Conservation (phyloP, 2,329 filamentous ascomycete genomes). For the Trichoderma sp. region DNA sequence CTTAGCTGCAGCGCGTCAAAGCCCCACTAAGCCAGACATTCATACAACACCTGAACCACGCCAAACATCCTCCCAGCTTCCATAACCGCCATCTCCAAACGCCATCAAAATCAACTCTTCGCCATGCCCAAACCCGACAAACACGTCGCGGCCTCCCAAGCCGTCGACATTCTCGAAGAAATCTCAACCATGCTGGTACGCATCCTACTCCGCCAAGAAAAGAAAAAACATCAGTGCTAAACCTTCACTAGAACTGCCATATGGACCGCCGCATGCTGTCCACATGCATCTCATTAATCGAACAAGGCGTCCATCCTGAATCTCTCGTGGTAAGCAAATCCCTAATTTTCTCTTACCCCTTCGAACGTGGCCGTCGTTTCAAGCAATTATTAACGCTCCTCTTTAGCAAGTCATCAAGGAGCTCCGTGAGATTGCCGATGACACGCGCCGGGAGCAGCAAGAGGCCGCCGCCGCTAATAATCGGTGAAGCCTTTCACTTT, state of each 20-base stretch:
- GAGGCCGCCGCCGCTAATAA: conserved; percentile 11
- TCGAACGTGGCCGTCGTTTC: neutral
- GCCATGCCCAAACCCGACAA: conserved; percentile 60
- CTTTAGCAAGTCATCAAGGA: conserved; percentile 60
- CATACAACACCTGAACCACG: neutral
- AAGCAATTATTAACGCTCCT: neutral
- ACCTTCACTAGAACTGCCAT: conserved; percentile 73
- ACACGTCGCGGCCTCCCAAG: conserved; percentile 76
- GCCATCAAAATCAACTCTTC: conserved; percentile 19
- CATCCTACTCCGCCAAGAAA: conserved; percentile 21
- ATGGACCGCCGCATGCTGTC: conserved; percentile 89
- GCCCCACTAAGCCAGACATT: conserved; percentile 1
- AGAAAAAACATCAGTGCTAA: neutral
- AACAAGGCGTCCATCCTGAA: conserved; percentile 96
- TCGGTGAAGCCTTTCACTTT: neutral
- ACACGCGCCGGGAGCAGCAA: conserved; percentile 41
- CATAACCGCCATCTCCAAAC: neutral
- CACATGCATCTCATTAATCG: conserved; percentile 94
- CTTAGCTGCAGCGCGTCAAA: neutral
- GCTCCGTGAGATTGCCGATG: conserved; percentile 57
- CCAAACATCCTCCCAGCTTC: neutral
- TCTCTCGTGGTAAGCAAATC: conserved; percentile 80
- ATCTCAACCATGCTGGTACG: conserved; percentile 86
- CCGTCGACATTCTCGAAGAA: conserved; percentile 80
- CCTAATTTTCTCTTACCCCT: too few species aligned